phyloP scores from a whole-genome alignment of 176 grass and related monocot genomes.

The Cocos nucifera region DNA sequence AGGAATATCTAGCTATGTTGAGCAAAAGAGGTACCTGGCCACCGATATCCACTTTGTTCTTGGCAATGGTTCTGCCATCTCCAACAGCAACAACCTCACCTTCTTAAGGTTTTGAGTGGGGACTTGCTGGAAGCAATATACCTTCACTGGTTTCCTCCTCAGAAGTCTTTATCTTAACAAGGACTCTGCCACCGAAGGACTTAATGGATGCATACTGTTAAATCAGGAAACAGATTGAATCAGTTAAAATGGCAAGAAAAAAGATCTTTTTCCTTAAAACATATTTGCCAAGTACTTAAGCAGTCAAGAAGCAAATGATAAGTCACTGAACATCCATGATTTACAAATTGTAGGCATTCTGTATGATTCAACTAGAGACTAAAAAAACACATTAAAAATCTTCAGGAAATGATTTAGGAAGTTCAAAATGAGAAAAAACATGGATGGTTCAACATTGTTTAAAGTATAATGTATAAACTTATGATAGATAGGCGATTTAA shows the following conservation, averaged over 20 bases:
- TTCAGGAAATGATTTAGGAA: too few relatives aligned
- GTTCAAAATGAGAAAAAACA: too few relatives aligned
- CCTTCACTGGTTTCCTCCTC: slow-evolving; percentile 75
- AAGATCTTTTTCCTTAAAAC: not conserved
- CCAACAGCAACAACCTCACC: slow-evolving; percentile 71
- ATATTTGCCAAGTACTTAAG: not conserved
- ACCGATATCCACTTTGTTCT: slow-evolving; percentile 49
- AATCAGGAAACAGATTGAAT: slow-evolving; percentile 2
- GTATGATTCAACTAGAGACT: too few relatives aligned
- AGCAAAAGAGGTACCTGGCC: slow-evolving; percentile 45
- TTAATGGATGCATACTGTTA: slow-evolving; percentile 68
- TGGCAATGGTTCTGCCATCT: slow-evolving; percentile 50
- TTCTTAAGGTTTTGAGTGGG: slow-evolving; percentile 59
- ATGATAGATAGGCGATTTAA: too few relatives aligned
- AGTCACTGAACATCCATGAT: too few relatives aligned
- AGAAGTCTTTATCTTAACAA: slow-evolving; percentile 66
- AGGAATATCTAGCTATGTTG: too few relatives aligned
- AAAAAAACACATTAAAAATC: too few relatives aligned
- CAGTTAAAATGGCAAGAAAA: slow-evolving; percentile 9
- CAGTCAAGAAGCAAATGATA: not conserved
- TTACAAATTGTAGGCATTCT: too few relatives aligned
- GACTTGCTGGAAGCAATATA: slow-evolving; percentile 50
- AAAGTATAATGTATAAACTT: too few relatives aligned
- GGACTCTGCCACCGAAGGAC: slow-evolving; percentile 64
- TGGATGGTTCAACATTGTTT: too few relatives aligned